Conservation (phyloP, 2,329 filamentous ascomycete species). For the Penicillium verrucosum region DNA sequence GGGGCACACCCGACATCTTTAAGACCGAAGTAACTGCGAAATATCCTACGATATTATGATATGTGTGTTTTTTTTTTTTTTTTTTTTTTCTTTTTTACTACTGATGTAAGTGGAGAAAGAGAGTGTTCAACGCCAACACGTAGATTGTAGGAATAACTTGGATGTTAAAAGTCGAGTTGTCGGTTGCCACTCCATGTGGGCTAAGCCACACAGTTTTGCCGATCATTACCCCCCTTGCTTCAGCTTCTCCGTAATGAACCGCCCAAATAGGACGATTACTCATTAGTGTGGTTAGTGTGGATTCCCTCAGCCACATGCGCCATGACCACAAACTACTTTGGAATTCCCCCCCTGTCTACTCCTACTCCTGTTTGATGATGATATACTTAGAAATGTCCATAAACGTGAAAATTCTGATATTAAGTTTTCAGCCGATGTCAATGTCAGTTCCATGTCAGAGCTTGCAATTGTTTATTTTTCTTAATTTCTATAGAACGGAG, state of each 20-base stretch:
- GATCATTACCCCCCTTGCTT: slow-evolving; percentile 8
- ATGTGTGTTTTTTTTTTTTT: neutral
- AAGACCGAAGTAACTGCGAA: neutral
- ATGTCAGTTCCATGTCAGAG: neutral
- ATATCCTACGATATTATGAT: neutral
- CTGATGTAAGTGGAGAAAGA: neutral
- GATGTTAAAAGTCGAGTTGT: neutral
- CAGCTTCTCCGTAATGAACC: neutral
- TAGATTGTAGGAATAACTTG: neutral
- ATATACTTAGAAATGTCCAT: neutral
- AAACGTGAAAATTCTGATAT: slow-evolving; percentile 11
- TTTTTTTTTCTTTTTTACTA: neutral
- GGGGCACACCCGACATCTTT: neutral
- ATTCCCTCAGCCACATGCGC: slow-evolving; percentile 3
- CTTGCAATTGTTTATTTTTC: neutral
- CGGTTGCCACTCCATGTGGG: neutral
- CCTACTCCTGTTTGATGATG: neutral
- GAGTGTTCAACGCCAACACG: neutral
- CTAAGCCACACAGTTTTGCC: neutral
- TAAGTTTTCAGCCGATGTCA: slow-evolving; percentile 8
- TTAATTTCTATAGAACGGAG: neutral
- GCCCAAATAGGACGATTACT: neutral
- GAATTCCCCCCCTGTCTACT: neutral
- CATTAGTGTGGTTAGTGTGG: neutral
- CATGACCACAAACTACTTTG: neutral